A percentile compares a stretch with the other conserved stretches of the same genome.
Conservation (phyloP, 164 flowering plant species). For the Liriodendron chinense region DNA sequence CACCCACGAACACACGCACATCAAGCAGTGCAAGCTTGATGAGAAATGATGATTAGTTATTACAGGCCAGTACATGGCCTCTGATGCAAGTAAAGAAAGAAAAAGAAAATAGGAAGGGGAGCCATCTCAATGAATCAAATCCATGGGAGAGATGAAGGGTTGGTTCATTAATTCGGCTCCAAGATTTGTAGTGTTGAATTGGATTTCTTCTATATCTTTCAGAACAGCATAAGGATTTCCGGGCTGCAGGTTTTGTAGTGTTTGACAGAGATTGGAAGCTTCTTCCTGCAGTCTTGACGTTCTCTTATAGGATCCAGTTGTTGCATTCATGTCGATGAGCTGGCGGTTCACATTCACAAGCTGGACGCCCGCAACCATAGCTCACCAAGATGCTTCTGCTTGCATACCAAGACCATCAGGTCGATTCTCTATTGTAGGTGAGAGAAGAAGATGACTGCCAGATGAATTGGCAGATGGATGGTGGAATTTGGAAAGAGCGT, state of each 20-base stretch:
- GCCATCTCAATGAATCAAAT: constrained; percentile 26
- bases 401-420: constrained; percentile 85
- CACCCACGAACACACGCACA: not conserved
- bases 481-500: constrained; percentile 16
- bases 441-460: not conserved
- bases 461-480: constrained; percentile 26
- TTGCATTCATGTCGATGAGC: constrained; percentile 69
- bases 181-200: constrained; percentile 38
- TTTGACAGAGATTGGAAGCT: constrained; percentile 1
- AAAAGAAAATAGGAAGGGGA: not conserved
- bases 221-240: constrained; percentile 35
- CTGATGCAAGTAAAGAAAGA: not conserved
- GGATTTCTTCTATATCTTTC: constrained; percentile 33
- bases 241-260: not conserved
- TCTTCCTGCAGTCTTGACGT: constrained; percentile 2
- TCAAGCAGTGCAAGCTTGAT: not conserved
- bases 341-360: constrained; percentile 72
- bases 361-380: constrained; percentile 81
- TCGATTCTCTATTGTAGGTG: constrained; percentile 72
- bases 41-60: too few species aligned
- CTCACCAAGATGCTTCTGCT: constrained; percentile 88
- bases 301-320: constrained; percentile 33
- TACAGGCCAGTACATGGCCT: not conserved
- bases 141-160: constrained; percentile 30
- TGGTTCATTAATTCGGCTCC: constrained; percentile 38